Percentiles rank a stretch among this genome's conserved stretches.
phyloP scores from a whole-genome alignment of 2,329 filamentous ascomycete species.

The Botrytis aclada region DNA sequence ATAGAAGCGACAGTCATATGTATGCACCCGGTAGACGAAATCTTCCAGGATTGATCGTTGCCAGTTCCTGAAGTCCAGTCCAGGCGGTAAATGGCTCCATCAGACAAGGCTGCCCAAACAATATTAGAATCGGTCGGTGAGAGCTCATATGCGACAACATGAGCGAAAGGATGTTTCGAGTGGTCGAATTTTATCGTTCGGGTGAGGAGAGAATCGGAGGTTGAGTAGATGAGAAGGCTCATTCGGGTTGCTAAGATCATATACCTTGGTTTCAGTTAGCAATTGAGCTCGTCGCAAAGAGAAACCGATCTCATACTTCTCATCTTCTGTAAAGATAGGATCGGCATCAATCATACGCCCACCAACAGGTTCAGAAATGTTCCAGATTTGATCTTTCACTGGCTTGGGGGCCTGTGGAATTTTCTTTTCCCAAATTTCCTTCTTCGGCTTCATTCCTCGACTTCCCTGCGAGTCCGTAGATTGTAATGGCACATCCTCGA shows the following conservation, averaged over 20 bases:
- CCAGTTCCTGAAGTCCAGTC: slow-evolving; percentile 54
- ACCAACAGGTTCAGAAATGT: slow-evolving; percentile 61
- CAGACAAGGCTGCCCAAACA: slow-evolving; percentile 59
- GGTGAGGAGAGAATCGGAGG: slow-evolving; percentile 75
- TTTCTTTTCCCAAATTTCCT: slow-evolving; percentile 20
- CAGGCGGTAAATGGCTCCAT: slow-evolving; percentile 55
- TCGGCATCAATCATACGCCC: slow-evolving; percentile 64
- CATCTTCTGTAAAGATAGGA: slow-evolving; percentile 58
- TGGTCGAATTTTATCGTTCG: slow-evolving; percentile 58
- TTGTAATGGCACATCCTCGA: slow-evolving; percentile 17
- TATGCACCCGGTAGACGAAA: slow-evolving; percentile 37
- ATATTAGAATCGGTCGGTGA: slow-evolving; percentile 46
- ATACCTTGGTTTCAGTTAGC: slow-evolving; percentile 45
- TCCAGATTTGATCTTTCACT: slow-evolving; percentile 45
- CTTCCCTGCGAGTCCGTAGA: slow-evolving; percentile 1
- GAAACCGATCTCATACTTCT: slow-evolving; percentile 49
- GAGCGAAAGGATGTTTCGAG: slow-evolving; percentile 26
- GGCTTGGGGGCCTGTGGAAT: slow-evolving; percentile 20
- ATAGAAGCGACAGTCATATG: slow-evolving; percentile 40
- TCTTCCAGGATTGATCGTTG: slow-evolving; percentile 42
- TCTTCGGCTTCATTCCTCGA: slow-evolving; percentile 7
- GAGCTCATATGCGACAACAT: slow-evolving; percentile 41
- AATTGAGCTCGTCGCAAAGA: slow-evolving; percentile 22
- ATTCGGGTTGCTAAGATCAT: slow-evolving; percentile 73
- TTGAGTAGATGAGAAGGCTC: slow-evolving; percentile 76